Evolutionary conservation across 768 basidiomycete genomes (phyloP), one percentile per base, ranked within the genome.

Genomic region (Tulasnella sp.): DNA sequence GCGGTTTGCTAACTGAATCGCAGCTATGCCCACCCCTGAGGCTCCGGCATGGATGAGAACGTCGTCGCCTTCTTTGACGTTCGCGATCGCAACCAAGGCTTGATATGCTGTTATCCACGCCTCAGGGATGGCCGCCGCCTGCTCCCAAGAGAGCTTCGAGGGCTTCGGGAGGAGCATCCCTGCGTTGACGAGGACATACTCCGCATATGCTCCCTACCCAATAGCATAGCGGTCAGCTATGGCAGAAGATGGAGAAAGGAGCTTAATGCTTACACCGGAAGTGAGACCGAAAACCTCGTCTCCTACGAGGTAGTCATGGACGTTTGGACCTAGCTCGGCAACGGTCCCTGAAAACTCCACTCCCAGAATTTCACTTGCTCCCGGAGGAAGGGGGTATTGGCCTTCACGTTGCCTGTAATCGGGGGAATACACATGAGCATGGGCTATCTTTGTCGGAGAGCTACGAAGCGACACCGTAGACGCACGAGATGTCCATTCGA

Each of bases 131-230:
- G 90, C 91, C 17, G 96, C 94, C 11, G 94, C 94, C 80, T 97
- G 90, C 0, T 84, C 86, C 92, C 92, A 97, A 39, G 89, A 88
- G 77, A 99, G 84, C 81, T 90, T 83, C 36, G 82, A 81, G 9
- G 95, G 94, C 82, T 98, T 97, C 78, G 81, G 85, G 76, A 94
- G 83, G 76, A 97, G 81, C 83, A 93, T 88, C 2, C 87, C 88
- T 77, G 89, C 85, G 9, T 87, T 85, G 54, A 90, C 88, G 36
- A 85, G 87, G 78, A 98, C 89, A 81, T 90, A 96, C 82, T 96
- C 93, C 42, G 95, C 94, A 80, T 96, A 96, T 64, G 94, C 94
- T 42, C 95, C 95, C 94, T 96, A 71, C n/a, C n/a, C n/a, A n/a
- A n/a, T n/a, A 19, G 49, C 31, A 38, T 14, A 34, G 71, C n/a